phyloP scores from a whole-genome alignment of 2,329 filamentous ascomycete species.

The Neoscytalidium dimidiatum region DNA sequence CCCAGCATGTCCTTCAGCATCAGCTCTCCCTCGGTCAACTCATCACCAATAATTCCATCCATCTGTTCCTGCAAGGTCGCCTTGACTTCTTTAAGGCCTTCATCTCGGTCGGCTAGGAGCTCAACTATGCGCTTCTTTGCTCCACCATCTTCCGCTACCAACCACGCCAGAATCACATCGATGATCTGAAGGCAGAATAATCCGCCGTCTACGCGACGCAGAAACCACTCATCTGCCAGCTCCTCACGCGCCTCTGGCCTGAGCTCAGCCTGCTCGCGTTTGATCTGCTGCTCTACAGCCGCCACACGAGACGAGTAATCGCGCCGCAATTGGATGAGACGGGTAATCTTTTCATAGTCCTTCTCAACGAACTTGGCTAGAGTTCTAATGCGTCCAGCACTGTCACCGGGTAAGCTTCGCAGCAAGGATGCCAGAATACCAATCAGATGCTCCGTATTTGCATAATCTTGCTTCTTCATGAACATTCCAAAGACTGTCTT shows the following conservation, averaged over 20 bases:
- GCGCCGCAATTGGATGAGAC: slow-evolving; percentile 69
- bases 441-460: slow-evolving; percentile 75
- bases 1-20: slow-evolving; percentile 64
- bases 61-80: slow-evolving; percentile 70
- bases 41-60: slow-evolving; percentile 54
- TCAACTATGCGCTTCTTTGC: slow-evolving; percentile 65
- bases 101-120: slow-evolving; percentile 68
- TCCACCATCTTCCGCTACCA: slow-evolving; percentile 83
- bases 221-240: slow-evolving; percentile 68
- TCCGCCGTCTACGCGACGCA: slow-evolving; percentile 77
- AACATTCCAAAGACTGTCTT: slow-evolving; percentile 85
- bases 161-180: slow-evolving; percentile 85
- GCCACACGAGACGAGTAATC: slow-evolving; percentile 68
- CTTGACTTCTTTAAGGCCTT: slow-evolving; percentile 64
- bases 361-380: slow-evolving; percentile 96
- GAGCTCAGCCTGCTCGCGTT: slow-evolving; percentile 60
- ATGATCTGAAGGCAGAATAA: slow-evolving; percentile 80
- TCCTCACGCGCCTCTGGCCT: slow-evolving; percentile 62
- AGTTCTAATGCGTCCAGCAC: slow-evolving; percentile 75
- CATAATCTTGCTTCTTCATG: slow-evolving; percentile 74
- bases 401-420: slow-evolving; percentile 74
- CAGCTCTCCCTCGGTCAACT: slow-evolving; percentile 54
- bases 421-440: slow-evolving; percentile 84
- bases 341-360: slow-evolving; percentile 81
- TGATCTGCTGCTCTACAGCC: slow-evolving; percentile 65